phyloP scores from a whole-genome alignment of 2,329 filamentous ascomycete species.

The Lizonia empirigonia region DNA sequence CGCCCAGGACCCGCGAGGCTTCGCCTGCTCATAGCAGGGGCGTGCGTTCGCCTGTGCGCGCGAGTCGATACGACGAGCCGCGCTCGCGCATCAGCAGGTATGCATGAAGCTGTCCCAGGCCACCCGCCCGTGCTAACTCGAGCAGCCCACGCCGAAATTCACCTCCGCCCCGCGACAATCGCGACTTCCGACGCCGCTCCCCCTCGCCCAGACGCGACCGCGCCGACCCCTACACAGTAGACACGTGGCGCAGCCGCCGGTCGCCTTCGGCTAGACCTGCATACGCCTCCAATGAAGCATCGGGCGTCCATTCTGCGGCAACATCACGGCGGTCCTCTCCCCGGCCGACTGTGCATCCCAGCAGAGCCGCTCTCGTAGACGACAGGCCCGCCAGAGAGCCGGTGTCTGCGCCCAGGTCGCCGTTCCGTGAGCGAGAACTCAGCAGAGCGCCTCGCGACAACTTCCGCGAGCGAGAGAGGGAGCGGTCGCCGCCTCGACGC shows the following conservation, averaged over 20 bases:
- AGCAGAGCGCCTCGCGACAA: constrained; percentile 23
- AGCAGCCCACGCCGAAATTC: constrained; percentile 48
- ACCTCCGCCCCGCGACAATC: constrained; percentile 52
- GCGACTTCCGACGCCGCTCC: constrained; percentile 59
- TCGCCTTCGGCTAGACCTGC: constrained; percentile 56
- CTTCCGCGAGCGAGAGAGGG: constrained; percentile 34
- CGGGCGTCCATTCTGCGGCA: constrained; percentile 59
- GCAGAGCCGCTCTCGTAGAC: constrained; percentile 53
- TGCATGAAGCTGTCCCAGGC: not conserved
- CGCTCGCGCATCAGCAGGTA: constrained; percentile 49
- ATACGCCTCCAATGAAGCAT: constrained; percentile 55
- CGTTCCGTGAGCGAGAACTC: constrained; percentile 44
- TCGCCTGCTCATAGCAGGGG: constrained; percentile 56
- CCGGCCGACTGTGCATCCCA: constrained; percentile 57
- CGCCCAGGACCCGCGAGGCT: constrained; percentile 52
- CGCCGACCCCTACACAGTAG: constrained; percentile 54
- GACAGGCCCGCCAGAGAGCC: constrained; percentile 34
- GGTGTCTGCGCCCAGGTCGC: constrained; percentile 42
- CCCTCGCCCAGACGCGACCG: constrained; percentile 59
- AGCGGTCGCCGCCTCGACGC: constrained; percentile 45
- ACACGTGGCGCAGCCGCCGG: constrained; percentile 58
- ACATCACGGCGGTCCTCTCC: constrained; percentile 69
- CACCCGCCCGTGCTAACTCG: constrained; percentile 7
- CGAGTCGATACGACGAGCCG: constrained; percentile 53
- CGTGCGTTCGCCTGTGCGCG: constrained; percentile 50